phyloP scores from a whole-genome alignment of 768 basidiomycete species.

The Amanita pseudoporphyria region DNA sequence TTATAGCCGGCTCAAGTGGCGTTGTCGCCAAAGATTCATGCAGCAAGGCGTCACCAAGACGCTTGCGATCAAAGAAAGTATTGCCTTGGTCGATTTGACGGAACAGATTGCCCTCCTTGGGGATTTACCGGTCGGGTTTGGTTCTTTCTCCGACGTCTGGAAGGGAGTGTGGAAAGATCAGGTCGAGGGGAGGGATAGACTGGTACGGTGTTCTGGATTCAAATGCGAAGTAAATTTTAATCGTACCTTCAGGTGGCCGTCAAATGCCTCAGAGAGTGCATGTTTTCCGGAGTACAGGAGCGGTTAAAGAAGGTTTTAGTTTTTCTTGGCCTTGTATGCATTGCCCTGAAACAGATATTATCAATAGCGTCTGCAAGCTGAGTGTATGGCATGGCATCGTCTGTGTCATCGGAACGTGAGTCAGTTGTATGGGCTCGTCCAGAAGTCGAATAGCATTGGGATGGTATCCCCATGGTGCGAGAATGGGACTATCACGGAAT shows the following conservation, averaged over 20 bases:
- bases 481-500: constrained; percentile 46
- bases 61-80: constrained; percentile 38
- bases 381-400: constrained; percentile 49
- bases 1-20: constrained; percentile 44
- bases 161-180: constrained; percentile 45
- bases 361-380: constrained; percentile 42
- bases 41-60: constrained; percentile 50
- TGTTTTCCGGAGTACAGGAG: too few species aligned
- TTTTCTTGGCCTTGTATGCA: neutral
- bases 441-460: constrained; percentile 39
- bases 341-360: neutral
- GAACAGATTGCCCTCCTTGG: constrained; percentile 43
- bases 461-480: constrained; percentile 63
- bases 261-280: too few species aligned
- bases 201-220: constrained; percentile 19
- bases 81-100: constrained; percentile 44
- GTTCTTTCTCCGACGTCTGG: constrained; percentile 56
- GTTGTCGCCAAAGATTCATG: constrained; percentile 47
- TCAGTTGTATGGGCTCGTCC: constrained; percentile 45
- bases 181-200: constrained; percentile 24
- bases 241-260: constrained; percentile 37
- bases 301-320: constrained; percentile 22
- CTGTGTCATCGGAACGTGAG: constrained; percentile 47
- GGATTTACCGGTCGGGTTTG: constrained; percentile 37
- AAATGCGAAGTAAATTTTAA: neutral